Percentiles rank a stretch among this genome's conserved stretches.
phyloP scores from a whole-genome alignment of 495 filamentous ascomycete genomes.

The Xylaria longipes region DNA sequence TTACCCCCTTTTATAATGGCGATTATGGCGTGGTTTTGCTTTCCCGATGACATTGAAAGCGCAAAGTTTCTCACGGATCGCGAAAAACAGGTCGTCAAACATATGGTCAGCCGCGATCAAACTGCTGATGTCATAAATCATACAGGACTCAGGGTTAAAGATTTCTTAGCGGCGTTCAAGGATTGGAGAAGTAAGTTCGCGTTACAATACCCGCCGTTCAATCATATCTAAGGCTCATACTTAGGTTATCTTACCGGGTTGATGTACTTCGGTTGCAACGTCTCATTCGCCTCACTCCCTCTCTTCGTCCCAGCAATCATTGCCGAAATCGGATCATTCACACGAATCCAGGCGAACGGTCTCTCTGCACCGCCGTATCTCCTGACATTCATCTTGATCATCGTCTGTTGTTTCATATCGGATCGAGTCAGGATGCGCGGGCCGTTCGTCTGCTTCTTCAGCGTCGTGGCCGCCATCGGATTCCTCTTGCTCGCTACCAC shows the following conservation, averaged over 20 bases:
- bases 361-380: constrained; percentile 65
- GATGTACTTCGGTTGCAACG: constrained; percentile 67
- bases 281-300: constrained; percentile 65
- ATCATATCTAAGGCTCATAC: not conserved
- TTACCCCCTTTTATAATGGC: constrained; percentile 67
- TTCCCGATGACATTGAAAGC: constrained; percentile 53
- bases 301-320: constrained; percentile 67
- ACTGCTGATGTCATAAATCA: constrained; percentile 33
- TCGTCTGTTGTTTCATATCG: constrained; percentile 57
- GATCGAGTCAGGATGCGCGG: constrained; percentile 57
- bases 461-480: constrained; percentile 43
- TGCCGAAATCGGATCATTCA: constrained; percentile 50
- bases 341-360: constrained; percentile 50
- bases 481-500: constrained; percentile 43
- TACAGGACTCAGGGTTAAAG: constrained; percentile 32
- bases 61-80: constrained; percentile 39
- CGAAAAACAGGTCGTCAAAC: constrained; percentile 35
- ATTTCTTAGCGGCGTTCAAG: constrained; percentile 31
- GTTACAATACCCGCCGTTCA: not conserved
- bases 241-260: constrained; percentile 35
- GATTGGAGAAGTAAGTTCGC: constrained; percentile 35
- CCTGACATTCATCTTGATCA: constrained; percentile 59
- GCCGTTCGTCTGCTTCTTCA: constrained; percentile 58
- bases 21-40: constrained; percentile 67
- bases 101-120: constrained; percentile 33